phyloP scores from a whole-genome alignment of 495 filamentous ascomycete genomes.

The Letharia columbiana region DNA sequence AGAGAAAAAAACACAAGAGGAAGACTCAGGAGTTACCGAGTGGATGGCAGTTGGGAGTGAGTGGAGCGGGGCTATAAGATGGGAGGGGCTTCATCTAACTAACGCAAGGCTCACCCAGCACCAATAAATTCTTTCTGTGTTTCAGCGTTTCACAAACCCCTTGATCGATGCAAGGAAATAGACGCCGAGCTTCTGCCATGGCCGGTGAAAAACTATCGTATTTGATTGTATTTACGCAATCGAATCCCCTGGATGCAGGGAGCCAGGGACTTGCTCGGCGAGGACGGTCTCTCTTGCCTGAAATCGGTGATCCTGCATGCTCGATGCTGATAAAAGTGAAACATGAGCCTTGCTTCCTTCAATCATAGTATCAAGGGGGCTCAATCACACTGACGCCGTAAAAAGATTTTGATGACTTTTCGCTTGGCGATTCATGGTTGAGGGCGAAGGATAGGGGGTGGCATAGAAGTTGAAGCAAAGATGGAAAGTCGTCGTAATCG shows the following conservation, averaged over 20 bases:
- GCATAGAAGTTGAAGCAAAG: neutral
- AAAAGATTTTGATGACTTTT: no score
- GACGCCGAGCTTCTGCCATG: neutral
- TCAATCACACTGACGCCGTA: neutral
- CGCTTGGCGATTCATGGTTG: neutral
- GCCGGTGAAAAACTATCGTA: neutral
- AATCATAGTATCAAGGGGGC: neutral
- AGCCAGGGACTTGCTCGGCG: neutral
- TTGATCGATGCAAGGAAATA: neutral
- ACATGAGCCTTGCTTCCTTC: neutral
- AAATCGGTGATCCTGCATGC: neutral
- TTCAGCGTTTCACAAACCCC: neutral
- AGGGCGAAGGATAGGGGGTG: neutral
- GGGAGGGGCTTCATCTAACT: neutral
- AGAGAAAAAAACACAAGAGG: no score
- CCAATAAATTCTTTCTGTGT: neutral
- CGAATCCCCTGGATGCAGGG: neutral
- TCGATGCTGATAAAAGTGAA: neutral
- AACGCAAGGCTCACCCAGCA: neutral
- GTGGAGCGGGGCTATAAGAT: neutral
- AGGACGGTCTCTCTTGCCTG: neutral
- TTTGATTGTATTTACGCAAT: neutral
- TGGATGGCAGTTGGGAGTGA: neutral
- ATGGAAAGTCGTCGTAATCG: neutral
- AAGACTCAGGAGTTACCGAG: neutral